Evolutionary conservation across 768 basidiomycete species (phyloP).

Genomic region (Rickenella mellea): DNA sequence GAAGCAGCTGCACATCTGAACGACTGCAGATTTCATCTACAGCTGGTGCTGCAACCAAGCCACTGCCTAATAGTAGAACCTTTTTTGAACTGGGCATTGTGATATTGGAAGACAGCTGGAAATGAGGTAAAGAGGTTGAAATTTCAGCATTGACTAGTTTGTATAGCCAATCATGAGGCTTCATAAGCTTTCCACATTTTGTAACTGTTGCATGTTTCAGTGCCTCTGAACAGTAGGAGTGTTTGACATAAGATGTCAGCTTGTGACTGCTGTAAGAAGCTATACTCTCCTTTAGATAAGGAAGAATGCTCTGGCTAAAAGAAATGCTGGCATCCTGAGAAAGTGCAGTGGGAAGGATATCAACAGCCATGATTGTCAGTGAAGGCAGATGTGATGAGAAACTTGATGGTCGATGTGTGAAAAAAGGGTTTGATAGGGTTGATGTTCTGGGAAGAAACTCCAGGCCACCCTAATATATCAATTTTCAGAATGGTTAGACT

Average conservation of each 20-base stretch:
- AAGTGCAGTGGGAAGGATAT: conserved; percentile 82
- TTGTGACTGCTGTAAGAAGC: conserved; percentile 23
- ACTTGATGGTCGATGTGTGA: conserved; percentile 33
- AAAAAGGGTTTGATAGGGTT: conserved; percentile 72
- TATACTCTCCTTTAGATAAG: conserved; percentile 58
- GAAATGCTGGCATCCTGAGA: conserved; percentile 73
- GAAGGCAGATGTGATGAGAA: conserved; percentile 38
- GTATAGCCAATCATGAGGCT: conserved; percentile 49
- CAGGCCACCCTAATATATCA: conserved; percentile 62
- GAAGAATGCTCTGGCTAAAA: conserved; percentile 58
- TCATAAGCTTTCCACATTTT: conserved; percentile 40
- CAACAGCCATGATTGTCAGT: conserved; percentile 81
- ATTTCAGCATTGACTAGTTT: conserved; percentile 29
- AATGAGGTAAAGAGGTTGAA: background rate
- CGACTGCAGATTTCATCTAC: conserved; percentile 62
- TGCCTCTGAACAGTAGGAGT: too few species aligned
- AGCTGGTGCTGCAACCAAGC: conserved; percentile 92
- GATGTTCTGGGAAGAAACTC: conserved; percentile 73
- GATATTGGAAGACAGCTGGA: background rate
- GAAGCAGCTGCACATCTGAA: conserved; percentile 55
- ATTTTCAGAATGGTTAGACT: background rate
- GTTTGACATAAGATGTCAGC: conserved; percentile 18
- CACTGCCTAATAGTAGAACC: conserved; percentile 79
- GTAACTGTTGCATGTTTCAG: conserved; percentile 70
- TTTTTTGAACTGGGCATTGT: conserved; percentile 31